phyloP scores from a whole-genome alignment of 2,329 filamentous ascomycete species.

The Rhytidhysteron rufulum region DNA sequence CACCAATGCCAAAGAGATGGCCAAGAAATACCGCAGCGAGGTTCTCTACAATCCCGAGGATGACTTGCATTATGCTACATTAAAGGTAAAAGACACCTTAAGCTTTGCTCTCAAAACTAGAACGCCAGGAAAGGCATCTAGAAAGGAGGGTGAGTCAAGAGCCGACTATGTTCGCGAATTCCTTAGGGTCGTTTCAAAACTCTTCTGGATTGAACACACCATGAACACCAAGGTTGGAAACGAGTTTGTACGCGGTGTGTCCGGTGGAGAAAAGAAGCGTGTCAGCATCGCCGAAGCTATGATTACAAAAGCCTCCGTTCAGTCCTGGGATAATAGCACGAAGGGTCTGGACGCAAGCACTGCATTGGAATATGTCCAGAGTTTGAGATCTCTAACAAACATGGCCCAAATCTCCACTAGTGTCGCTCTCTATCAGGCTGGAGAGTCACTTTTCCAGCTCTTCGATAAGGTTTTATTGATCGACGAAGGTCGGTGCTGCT shows the following conservation, averaged over 20 bases:
- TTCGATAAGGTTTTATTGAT: slow-evolving; percentile 40
- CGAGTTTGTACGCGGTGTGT: slow-evolving; percentile 64
- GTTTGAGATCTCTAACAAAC: slow-evolving; percentile 62
- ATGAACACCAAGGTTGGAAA: slow-evolving; percentile 72
- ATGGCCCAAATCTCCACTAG: slow-evolving; percentile 59
- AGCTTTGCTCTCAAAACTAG: slow-evolving; percentile 67
- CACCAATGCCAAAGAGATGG: slow-evolving; percentile 49
- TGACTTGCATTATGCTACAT: slow-evolving; percentile 72
- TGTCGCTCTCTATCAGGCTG: slow-evolving; percentile 70
- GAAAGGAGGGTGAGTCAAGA: slow-evolving; percentile 60
- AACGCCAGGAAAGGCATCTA: slow-evolving; percentile 59
- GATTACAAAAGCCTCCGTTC: slow-evolving; percentile 35
- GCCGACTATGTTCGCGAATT: slow-evolving; percentile 60
- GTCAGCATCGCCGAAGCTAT: slow-evolving; percentile 49
- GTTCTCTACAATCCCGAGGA: slow-evolving; percentile 74
- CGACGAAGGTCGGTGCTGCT: slow-evolving; percentile 44
- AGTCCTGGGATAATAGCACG: slow-evolving; percentile 59
- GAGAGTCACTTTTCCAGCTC: slow-evolving; percentile 34
- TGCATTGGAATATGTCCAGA: slow-evolving; percentile 68
- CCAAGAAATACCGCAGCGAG: slow-evolving; percentile 60
- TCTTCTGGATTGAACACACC: slow-evolving; percentile 70
- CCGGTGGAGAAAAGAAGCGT: slow-evolving; percentile 47
- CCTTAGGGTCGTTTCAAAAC: slow-evolving; percentile 63
- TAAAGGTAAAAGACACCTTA: slow-evolving; percentile 71
- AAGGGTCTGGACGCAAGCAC: slow-evolving; percentile 70